Evolutionary conservation across 164 flowering plant species (phyloP), one percentile per base, ranked within the genome.

Genomic region (Liquidambar formosana): DNA sequence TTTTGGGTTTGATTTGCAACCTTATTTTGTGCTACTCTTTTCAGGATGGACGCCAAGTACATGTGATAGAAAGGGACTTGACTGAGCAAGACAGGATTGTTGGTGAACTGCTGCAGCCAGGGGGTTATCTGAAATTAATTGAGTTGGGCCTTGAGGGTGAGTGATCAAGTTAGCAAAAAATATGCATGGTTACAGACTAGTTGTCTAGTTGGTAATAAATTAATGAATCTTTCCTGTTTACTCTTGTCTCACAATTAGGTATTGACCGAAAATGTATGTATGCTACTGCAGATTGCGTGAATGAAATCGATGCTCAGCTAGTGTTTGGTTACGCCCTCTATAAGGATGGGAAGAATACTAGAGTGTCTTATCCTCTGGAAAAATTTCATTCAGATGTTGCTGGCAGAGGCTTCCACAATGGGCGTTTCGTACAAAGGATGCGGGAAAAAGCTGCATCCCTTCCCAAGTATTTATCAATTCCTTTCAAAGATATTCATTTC

Each of bases 71-170:
- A 75, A 75, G 77, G 61, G 82, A 81, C 73, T 70, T 82, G 67
- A 70, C 44, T 10, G 79, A 79, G 71, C 85, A 78, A 44, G 81
- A 82, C 46, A 77, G 85, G 57, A 79, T 79, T 52, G 82, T 78
- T 26, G 85, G 85, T 19, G 85, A 82, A 61, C 68, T 79, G 33
- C 77, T 82, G 8, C 82, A 77, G 59, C 82, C 85, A 5, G 85
- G 85, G 10, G 85, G 81, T 45, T 79, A 77, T 57, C 70, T 79
- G 48, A 79, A 75, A 51, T 59, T 82, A 33, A 61, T 75, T 19
- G 81, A 80, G 68, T 66, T 82, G 71, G 83, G 85, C 26, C 83
- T 82, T 48, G 79, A 82, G 44, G 83, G 85, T 79, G 62, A 56
- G 72, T 33, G 2, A 43, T 38, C 2, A 28, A 58, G 10, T 49